These are phyloP conservation scores for Blastocystis sp. DNA, from an alignment of 352 stramenopile genomes.

Conservation along the genomic window DNA sequence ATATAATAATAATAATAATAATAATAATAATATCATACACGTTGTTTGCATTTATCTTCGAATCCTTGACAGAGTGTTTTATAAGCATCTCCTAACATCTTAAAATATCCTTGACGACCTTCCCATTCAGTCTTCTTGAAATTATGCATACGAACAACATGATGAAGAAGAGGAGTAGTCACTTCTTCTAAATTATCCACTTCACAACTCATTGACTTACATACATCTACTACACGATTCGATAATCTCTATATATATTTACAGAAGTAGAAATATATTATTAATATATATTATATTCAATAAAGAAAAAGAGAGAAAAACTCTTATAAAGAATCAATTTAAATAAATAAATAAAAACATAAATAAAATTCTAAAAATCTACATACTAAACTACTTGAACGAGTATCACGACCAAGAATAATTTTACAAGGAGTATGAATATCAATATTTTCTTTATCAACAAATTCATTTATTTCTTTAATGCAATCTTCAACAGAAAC, in stretches of 20 bases:
- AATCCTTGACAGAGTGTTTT: constrained; percentile 53
- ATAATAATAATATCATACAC: too few species aligned
- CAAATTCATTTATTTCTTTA: constrained; percentile 57
- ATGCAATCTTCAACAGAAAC: constrained; percentile 56
- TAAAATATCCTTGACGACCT: constrained; percentile 75
- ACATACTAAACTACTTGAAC: constrained; percentile 48
- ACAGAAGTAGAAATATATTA: too few species aligned
- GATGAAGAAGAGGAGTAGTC: constrained; percentile 85
- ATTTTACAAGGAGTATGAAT: constrained; percentile 38
- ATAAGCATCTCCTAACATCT: constrained; percentile 73
- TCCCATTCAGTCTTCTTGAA: constrained; percentile 40
- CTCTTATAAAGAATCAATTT: too few species aligned
- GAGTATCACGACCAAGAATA: constrained; percentile 64
- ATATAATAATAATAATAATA: too few species aligned
- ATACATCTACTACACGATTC: constrained; percentile 63
- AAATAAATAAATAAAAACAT: too few species aligned
- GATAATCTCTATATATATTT: too few species aligned
- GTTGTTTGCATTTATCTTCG: constrained; percentile 6
- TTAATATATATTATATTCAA: too few species aligned
- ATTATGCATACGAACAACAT: constrained; percentile 74
- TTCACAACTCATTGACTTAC: constrained; percentile 62
- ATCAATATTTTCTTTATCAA: constrained; percentile 50
- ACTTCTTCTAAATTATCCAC: constrained; percentile 79
- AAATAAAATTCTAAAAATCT: too few species aligned
- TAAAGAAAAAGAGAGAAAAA: too few species aligned